Conservation (phyloP, 2,329 filamentous ascomycete species). For the Stemphylium lycopersici region DNA sequence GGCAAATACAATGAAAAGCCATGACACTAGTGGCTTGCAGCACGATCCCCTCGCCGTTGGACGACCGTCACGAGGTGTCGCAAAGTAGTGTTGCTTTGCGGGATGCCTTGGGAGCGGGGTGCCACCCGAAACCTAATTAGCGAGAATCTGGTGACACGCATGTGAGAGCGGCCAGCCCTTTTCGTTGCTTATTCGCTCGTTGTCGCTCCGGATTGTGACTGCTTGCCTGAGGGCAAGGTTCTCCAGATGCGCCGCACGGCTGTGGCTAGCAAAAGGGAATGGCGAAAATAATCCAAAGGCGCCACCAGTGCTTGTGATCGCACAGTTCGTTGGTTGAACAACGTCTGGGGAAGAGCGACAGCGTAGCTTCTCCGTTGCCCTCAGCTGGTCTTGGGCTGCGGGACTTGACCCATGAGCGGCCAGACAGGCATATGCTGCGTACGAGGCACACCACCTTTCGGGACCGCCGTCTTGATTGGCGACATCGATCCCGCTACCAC, state of each 20-base stretch:
- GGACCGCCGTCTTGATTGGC: conserved; percentile 22
- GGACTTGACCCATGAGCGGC: conserved; percentile 11
- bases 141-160: conserved; percentile 24
- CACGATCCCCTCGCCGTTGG: conserved; percentile 15
- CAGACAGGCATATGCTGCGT: conserved; percentile 29
- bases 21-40: conserved; percentile 20
- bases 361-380: conserved; percentile 1
- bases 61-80: conserved; percentile 18
- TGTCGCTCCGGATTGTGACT: conserved; percentile 15
- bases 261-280: conserved; percentile 36
- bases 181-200: conserved; percentile 25
- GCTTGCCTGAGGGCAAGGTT: conserved; percentile 33
- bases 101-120: conserved; percentile 17
- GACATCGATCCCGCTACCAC: conserved; percentile 17
- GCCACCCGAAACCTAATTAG: conserved; percentile 15
- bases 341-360: conserved; percentile 7
- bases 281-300: conserved; percentile 27
- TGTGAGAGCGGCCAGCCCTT: conserved; percentile 23
- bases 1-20: conserved; percentile 8
- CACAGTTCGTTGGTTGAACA: conserved; percentile 25
- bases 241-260: conserved; percentile 41
- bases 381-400: conserved; percentile 19
- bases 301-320: conserved; percentile 38
- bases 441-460: conserved; percentile 16
- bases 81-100: conserved; percentile 22